phyloP scores from a whole-genome alignment of 331 rosid genomes.

The Spiraea crenata region DNA sequence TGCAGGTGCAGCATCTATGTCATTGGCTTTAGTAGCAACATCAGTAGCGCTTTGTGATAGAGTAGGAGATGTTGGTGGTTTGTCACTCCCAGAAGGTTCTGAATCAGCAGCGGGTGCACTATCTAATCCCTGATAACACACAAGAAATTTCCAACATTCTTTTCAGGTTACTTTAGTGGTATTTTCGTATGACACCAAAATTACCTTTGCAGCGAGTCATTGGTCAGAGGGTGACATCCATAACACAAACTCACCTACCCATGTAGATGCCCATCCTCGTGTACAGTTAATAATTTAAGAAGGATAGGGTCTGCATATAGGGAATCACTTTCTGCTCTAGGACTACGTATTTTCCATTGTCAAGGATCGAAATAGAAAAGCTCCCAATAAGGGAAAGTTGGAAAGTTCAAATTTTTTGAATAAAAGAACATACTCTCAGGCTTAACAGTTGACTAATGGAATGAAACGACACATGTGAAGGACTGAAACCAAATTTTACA shows the following conservation, averaged over 20 bases:
- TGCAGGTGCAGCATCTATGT: conserved; percentile 5
- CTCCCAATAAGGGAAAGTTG: not conserved
- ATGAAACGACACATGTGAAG: not conserved
- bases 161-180: not conserved
- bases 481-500: not conserved
- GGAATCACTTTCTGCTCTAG: not conserved
- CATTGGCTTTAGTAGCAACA: conserved; percentile 14
- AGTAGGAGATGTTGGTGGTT: conserved; percentile 23
- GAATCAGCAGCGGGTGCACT: conserved; percentile 26
- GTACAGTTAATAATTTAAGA: not conserved
- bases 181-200: conserved; percentile 12
- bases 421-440: not conserved
- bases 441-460: not conserved
- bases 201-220: not conserved
- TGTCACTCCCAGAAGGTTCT: conserved; percentile 34
- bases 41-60: conserved; percentile 22
- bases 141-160: conserved; percentile 11
- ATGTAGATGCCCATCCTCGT: not conserved
- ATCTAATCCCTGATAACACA: conserved; percentile 52
- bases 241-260: conserved; percentile 6
- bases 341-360: not conserved
- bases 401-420: not conserved
- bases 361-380: not conserved
- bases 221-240: not conserved
- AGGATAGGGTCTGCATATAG: not conserved